Base-by-base conservation (phyloP, 495 filamentous ascomycete species). In the Tricharina praecox region DNA sequence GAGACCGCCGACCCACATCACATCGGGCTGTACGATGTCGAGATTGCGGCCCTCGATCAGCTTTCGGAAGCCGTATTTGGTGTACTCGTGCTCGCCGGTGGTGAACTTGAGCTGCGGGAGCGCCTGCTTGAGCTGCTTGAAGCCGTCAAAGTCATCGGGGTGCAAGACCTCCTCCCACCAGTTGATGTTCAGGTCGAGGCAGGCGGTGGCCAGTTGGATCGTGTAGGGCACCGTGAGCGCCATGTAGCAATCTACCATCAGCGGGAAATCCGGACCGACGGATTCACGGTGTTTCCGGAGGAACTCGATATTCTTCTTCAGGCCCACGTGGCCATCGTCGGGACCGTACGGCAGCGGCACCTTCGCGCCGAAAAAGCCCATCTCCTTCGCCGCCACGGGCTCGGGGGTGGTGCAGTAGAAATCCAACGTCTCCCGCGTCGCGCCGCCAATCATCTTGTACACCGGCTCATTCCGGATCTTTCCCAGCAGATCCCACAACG, bases 221-320 rank as follows among this genome's bases (percentile, higher is more conserved):
- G 82, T 92, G 65, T 94, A 94, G 3, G 81, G 68, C 19, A 94
- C 86, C 54, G 84, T 93, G 51, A 93, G 68, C 46, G 80, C 84
- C 86, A 93, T 94, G 67, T 93, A 94, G 71, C 86, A 94, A 66
- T 94, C 86, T 2, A 94, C 86, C 68, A 86, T 87, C 42, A 94
- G 71, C 13, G 86, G 86, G 59, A 87, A 94, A 62, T 93, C 81
- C 0, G 85, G 80, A 0, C 86, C 86, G 43, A 94, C 80, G 41
- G 73, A 74, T 57, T 82, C 82, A 26, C 85, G 76, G 62, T 93
- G 82, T 62, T 82, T 78, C 41, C 77, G 75, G 33, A 93, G 72
- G 56, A 85, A 94, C 58, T 85, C 82, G 43, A 93, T 69, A 59
- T 94, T 94, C 67, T 92, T 93, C 57, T 74, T 70, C 56, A 93